These are phyloP conservation scores for Mytilinidion resinicola DNA, from an alignment of 495 filamentous ascomycete species.

Conservation along the genomic window DNA sequence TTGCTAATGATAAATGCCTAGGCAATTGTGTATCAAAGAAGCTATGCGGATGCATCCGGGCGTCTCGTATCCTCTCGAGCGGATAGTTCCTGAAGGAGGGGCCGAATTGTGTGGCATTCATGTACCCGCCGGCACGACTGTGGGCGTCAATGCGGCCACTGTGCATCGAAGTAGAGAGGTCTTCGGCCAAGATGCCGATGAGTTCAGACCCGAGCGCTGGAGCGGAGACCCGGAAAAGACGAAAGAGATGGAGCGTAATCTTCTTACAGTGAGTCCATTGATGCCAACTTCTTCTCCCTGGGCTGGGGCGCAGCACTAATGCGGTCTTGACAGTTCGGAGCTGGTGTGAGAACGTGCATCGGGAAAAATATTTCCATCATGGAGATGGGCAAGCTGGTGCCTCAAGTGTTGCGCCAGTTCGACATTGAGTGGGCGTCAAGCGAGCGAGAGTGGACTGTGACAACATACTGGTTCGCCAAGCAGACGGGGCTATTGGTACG, in stretches of 20 bases:
- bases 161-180: conserved; percentile 18
- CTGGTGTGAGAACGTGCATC: conserved; percentile 20
- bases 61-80: background rate
- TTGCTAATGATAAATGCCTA: no score
- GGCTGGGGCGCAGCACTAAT: no score
- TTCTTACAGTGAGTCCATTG: conserved; percentile 5
- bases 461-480: conserved; percentile 47
- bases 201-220: conserved; percentile 16
- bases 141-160: conserved; percentile 28
- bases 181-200: conserved; percentile 13
- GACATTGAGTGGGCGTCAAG: no score
- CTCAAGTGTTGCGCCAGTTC: conserved; percentile 42
- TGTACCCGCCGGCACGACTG: conserved; percentile 11
- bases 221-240: conserved; percentile 1
- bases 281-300: no score
- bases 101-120: background rate
- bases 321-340: conserved; percentile 15
- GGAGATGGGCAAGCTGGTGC: conserved; percentile 30
- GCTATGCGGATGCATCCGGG: conserved; percentile 3
- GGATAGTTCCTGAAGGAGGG: background rate
- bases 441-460: conserved; percentile 38
- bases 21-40: conserved; percentile 8
- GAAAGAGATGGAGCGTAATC: conserved; percentile 7
- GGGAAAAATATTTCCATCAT: conserved; percentile 26
- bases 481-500: conserved; percentile 33